A percentile compares a stretch with the other conserved stretches of the same genome.
Conservation (phyloP, 2,329 filamentous ascomycete genomes). For the Monilinia fructicola region DNA sequence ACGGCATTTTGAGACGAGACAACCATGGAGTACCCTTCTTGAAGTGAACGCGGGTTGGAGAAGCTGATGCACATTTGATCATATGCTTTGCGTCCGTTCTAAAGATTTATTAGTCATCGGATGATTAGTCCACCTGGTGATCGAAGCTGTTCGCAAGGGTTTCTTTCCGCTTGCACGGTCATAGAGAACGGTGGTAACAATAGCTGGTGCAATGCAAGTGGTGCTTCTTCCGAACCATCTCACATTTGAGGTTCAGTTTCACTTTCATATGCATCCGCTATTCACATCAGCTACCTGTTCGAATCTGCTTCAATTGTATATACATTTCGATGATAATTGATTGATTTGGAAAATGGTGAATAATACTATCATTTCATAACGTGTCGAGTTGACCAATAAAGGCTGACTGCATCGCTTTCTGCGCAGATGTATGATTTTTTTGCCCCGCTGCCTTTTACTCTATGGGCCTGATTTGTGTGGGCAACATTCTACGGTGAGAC, state of each 20-base stretch:
- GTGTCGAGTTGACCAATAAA: no score
- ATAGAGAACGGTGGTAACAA: neutral
- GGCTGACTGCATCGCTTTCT: neutral
- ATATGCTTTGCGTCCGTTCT: neutral
- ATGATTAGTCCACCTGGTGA: no score
- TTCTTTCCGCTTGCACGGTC: no score
- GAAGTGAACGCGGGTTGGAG: neutral
- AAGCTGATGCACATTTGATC: neutral
- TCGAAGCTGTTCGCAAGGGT: neutral
- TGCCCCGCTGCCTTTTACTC: no score
- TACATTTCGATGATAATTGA: no score
- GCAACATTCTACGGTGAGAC: neutral
- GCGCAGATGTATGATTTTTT: no score
- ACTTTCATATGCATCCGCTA: neutral
- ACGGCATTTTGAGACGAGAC: neutral
- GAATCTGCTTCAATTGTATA: neutral
- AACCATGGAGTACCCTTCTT: neutral
- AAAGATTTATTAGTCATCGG: neutral
- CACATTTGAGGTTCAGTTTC: neutral
- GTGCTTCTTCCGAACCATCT: neutral
- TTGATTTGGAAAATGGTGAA: neutral
- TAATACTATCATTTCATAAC: neutral
- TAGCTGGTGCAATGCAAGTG: neutral
- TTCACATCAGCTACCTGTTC: no score
- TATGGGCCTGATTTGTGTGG: no score